These are phyloP conservation scores for Dalbergia cochinchinensis DNA, from an alignment of 306 rosid genomes.

Conservation along the genomic window DNA sequence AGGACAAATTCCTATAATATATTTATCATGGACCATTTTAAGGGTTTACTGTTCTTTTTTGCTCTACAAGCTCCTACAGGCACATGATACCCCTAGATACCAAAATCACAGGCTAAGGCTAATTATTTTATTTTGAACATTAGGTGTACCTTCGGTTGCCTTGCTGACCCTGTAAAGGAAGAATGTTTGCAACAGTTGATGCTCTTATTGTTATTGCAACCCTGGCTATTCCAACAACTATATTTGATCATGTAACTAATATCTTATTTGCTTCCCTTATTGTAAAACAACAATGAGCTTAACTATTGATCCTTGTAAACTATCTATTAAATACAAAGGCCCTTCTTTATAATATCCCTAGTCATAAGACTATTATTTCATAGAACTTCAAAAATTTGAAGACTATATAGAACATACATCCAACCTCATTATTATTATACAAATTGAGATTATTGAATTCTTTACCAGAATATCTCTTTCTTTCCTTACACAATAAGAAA, in stretches of 20 bases:
- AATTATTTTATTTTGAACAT: slow-evolving; percentile 30
- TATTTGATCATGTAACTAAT: slow-evolving; percentile 72
- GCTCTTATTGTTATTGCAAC: slow-evolving; percentile 83
- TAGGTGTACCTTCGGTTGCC: slow-evolving; percentile 78
- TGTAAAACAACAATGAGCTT: background rate
- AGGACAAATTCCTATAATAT: too few species aligned
- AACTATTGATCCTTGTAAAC: background rate
- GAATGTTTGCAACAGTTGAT: slow-evolving; percentile 84
- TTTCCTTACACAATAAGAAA: too few species aligned
- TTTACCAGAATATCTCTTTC: background rate
- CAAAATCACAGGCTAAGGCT: slow-evolving; percentile 19
- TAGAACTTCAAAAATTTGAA: background rate
- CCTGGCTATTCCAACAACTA: slow-evolving; percentile 82
- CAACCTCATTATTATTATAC: background rate
- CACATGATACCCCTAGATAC: background rate
- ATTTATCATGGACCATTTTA: too few species aligned
- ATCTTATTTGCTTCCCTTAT: background rate
- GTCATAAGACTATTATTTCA: too few species aligned
- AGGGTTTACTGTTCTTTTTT: too few species aligned
- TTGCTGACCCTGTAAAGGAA: slow-evolving; percentile 84
- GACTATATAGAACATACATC: background rate
- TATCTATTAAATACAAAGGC: too few species aligned
- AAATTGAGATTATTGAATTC: background rate
- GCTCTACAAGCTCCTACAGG: background rate
- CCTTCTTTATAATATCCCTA: too few species aligned